These are phyloP conservation scores for Carpinus viminea DNA, from an alignment of 306 rosid genomes.

Conservation along the genomic window DNA sequence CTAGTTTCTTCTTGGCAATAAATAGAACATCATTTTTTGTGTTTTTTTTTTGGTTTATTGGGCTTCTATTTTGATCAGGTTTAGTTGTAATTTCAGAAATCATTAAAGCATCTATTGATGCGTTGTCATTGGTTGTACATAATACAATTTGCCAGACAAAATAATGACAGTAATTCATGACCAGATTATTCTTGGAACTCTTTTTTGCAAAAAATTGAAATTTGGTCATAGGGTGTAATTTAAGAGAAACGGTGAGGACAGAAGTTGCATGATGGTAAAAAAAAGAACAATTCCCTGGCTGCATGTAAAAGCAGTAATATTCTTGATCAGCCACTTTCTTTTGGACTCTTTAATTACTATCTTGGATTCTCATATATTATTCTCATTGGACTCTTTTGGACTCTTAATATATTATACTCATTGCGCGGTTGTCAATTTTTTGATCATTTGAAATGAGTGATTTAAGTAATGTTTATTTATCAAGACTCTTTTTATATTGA, in stretches of 20 bases:
- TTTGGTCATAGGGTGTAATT: slow-evolving; percentile 26
- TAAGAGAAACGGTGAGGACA: slow-evolving; percentile 28
- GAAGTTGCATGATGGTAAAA: background rate
- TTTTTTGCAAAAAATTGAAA: background rate
- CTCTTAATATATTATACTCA: too few species aligned
- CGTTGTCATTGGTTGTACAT: slow-evolving; percentile 36
- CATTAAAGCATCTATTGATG: slow-evolving; percentile 32
- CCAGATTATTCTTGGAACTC: too few species aligned
- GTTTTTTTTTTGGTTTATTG: background rate
- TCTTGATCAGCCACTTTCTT: slow-evolving; percentile 44
- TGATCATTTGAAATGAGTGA: too few species aligned
- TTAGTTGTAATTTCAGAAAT: slow-evolving; percentile 25
- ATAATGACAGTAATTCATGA: slow-evolving; percentile 19
- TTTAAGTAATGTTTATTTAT: too few species aligned
- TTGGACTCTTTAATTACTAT: slow-evolving; percentile 50
- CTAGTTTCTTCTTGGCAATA: slow-evolving; percentile 18
- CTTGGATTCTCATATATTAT: slow-evolving; percentile 80
- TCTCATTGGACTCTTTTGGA: too few species aligned
- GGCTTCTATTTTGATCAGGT: slow-evolving; percentile 16
- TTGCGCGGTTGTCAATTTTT: too few species aligned
- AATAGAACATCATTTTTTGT: slow-evolving; percentile 21
- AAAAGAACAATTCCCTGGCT: slow-evolving; percentile 10
- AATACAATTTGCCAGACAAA: slow-evolving; percentile 31
- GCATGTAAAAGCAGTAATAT: slow-evolving; percentile 47
- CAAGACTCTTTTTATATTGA: too few species aligned